Evolutionary conservation across 73 alveolate species (phyloP).

Genomic region (Paramecium octaurelia): DNA sequence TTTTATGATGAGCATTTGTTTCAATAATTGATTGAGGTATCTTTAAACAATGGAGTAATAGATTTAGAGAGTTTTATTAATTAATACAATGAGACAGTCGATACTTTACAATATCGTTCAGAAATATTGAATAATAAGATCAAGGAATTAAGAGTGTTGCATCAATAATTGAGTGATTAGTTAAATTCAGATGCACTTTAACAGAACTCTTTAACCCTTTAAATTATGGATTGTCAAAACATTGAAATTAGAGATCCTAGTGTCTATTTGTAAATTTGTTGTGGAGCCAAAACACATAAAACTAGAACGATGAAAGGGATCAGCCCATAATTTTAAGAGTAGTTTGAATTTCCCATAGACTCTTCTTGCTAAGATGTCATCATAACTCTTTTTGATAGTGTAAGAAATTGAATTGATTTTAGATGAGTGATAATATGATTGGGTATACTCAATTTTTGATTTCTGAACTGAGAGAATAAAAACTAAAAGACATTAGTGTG

Average conservation of each 20-base stretch:
- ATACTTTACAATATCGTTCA: neutral
- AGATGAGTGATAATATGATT: slow-evolving; percentile 1
- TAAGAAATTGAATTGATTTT: neutral
- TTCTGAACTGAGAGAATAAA: neutral
- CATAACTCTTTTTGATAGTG: neutral
- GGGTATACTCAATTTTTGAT: neutral
- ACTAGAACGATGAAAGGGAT: neutral
- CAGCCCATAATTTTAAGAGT: neutral
- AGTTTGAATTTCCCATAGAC: neutral
- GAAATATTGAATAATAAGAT: neutral
- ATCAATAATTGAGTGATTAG: slow-evolving; percentile 8
- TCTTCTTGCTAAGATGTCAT: neutral
- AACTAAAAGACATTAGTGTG: neutral
- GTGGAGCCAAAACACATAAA: neutral
- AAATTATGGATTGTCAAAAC: slow-evolving; percentile 17
- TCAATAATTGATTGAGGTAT: slow-evolving; percentile 1
- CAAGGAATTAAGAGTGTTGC: neutral
- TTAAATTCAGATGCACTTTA: neutral
- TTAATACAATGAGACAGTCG: neutral
- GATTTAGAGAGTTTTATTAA: slow-evolving; percentile 22
- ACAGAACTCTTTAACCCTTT: neutral
- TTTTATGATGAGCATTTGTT: slow-evolving; percentile 25
- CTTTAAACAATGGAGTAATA: neutral
- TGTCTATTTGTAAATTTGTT: neutral
- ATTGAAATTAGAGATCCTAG: slow-evolving; percentile 1